Base-by-base conservation (phyloP, 106 monocot genomes). In the Dioscorea dumetorum region DNA sequence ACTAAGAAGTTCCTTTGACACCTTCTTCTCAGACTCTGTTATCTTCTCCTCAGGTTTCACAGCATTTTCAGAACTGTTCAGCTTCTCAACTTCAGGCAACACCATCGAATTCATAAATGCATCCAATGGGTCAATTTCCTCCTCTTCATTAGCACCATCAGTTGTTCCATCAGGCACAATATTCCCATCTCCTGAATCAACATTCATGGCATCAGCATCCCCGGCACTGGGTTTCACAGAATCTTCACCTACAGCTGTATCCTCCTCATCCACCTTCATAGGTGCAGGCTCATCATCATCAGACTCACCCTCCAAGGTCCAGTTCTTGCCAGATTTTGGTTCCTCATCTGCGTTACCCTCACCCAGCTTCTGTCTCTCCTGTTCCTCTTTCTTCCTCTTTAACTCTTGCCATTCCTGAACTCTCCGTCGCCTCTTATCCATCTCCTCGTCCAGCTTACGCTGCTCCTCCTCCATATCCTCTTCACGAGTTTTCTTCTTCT, bases 231-330 rank as follows among this genome's bases (percentile, higher is more conserved):
- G 8, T 31, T 67, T 70, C 17, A 5, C 48, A 8, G 57, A 32
- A 59, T 77, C 74, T n/a, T 79, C 92, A 53, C 70, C 78, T 0
- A 70, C 33, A 22, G 51, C 69, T 5, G 5, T 54, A 8, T 18
- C 18, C 54, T 54, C 18, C 60, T 75, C 74, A 52, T 72, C 85
- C 15, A 50, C 17, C 20, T 74, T 74, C 22, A 16, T 2, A 48
- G 67, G 78, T 23, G 33, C 50, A 5, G 81, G 57, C 62, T 88
- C 94, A 12, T 97, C 97, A 49, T 97, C 97, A 31, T 97, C 97
- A 21, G 92, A 92, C 72, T 97, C 97, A 0, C 97, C 95, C 8
- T 97, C 97, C 33, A 97, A 60, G 19, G 97, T 97, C 97, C 97
- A 97, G 12, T 82, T 92, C 66, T 97, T 97, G 3, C 97, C 84